phyloP scores from a whole-genome alignment of 1,139 yeast genomes.

The Debaryomyces fabryi region DNA sequence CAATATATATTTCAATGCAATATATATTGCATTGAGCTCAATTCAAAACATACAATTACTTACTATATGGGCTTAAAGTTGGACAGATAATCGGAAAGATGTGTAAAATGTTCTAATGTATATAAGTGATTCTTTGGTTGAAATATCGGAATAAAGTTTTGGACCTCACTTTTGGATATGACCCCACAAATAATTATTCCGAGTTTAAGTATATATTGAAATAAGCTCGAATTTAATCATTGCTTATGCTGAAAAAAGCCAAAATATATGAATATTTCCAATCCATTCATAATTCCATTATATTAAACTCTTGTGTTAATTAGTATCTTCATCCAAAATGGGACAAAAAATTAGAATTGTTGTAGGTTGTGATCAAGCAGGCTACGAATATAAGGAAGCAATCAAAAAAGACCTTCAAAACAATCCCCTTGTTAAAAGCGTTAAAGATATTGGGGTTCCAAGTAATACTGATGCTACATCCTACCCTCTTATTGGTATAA shows the following conservation, averaged over 20 bases:
- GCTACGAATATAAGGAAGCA: constrained; percentile 43
- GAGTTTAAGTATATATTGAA: not conserved
- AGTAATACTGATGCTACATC: constrained; percentile 29
- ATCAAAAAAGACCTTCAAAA: constrained; percentile 36
- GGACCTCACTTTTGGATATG: not conserved
- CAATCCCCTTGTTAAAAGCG: constrained; percentile 31
- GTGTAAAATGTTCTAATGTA: not conserved
- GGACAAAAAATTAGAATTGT: constrained; percentile 26
- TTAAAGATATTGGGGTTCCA: constrained; percentile 43
- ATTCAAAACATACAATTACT: not conserved
- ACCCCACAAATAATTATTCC: constrained; percentile 1
- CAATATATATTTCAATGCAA: constrained; percentile 2
- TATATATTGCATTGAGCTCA: not conserved
- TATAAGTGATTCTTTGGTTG: not conserved
- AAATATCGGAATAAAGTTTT: constrained; percentile 6
- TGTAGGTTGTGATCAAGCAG: constrained; percentile 49
- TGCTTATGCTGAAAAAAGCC: too few relatives aligned
- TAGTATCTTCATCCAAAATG: not conserved
- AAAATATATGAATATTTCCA: too few relatives aligned
- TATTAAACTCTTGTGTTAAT: not conserved
- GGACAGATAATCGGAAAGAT: constrained; percentile 9
- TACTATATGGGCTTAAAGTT: not conserved
- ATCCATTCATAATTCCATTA: too few relatives aligned
- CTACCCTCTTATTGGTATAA: constrained; percentile 47
- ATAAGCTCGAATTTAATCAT: not conserved